Conservation (phyloP, 2,329 filamentous ascomycete genomes). For the Blastomyces emzantsi region DNA sequence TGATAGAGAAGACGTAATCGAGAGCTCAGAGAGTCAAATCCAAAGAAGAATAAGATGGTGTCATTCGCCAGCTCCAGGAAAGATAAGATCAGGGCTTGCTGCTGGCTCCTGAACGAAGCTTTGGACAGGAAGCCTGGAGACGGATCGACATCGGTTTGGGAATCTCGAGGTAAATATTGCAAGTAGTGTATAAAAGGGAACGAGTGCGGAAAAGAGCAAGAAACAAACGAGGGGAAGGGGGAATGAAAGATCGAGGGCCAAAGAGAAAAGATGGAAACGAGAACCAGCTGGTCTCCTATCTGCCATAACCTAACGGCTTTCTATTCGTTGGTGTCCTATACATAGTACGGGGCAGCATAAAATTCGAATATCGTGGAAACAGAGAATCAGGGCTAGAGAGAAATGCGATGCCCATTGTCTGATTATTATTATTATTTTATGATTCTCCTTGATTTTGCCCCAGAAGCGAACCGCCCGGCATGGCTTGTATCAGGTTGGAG, state of each 20-base stretch:
- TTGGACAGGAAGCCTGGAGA: not conserved
- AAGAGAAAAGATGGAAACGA: not conserved
- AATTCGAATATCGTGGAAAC: not conserved
- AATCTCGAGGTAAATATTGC: not conserved
- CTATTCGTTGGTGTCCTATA: not conserved
- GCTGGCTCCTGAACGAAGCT: not conserved
- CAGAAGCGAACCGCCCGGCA: not conserved
- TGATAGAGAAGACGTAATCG: not conserved
- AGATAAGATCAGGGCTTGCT: not conserved
- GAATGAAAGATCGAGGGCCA: not conserved
- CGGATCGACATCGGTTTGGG: not conserved
- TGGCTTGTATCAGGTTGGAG: not conserved
- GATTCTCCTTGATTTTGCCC: not conserved
- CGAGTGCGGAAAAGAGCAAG: not conserved
- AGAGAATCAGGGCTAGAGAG: not conserved
- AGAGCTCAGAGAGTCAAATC: not conserved
- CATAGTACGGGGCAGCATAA: not conserved
- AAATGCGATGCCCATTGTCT: too few relatives aligned
- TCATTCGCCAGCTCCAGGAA: not conserved
- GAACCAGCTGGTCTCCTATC: not conserved
- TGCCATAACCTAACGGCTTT: not conserved
- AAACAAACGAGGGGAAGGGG: not conserved
- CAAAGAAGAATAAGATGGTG: not conserved
- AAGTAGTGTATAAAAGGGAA: not conserved
- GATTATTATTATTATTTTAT: not conserved